These are phyloP conservation scores for Globisporangium viniferum DNA, from an alignment of 352 stramenopile species.

Conservation along the genomic window DNA sequence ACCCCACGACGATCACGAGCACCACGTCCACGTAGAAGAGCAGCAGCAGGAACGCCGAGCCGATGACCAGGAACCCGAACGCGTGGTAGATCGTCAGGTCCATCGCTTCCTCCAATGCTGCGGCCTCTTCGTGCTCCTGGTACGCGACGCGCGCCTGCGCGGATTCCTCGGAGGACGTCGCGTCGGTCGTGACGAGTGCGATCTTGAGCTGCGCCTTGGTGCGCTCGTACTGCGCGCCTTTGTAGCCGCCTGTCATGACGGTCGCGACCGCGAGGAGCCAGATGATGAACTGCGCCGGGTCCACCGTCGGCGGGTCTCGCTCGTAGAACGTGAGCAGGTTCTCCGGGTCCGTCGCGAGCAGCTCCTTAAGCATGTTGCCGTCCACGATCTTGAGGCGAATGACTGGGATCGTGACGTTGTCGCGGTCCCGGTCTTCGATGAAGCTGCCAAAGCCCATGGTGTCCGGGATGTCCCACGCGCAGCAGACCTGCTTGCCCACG, in stretches of 20 bases:
- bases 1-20: constrained; percentile 73
- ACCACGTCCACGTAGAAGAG: constrained; percentile 88
- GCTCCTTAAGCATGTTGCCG: constrained; percentile 46
- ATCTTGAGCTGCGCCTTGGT: constrained; percentile 58
- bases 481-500: constrained; percentile 59
- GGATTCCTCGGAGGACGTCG: constrained; percentile 48
- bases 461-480: constrained; percentile 75
- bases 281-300: constrained; percentile 69
- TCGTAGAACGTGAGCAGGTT: constrained; percentile 58
- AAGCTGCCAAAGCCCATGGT: constrained; percentile 57
- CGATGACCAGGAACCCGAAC: constrained; percentile 88
- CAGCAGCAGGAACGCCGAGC: constrained; percentile 86
- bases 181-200: constrained; percentile 41
- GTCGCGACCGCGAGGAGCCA: constrained; percentile 75
- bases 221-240: constrained; percentile 60
- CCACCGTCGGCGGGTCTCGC: constrained; percentile 48
- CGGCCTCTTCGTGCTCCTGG: constrained; percentile 52
- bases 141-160: constrained; percentile 47
- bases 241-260: constrained; percentile 72
- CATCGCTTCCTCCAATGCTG: constrained; percentile 62
- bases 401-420: constrained; percentile 58
- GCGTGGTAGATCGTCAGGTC: constrained; percentile 89
- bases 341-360: constrained; percentile 17
- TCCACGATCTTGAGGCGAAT: constrained; percentile 67
- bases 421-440: constrained; percentile 28